Conservation (phyloP, 345 rosid species). For the Anastatica hierochuntica region DNA sequence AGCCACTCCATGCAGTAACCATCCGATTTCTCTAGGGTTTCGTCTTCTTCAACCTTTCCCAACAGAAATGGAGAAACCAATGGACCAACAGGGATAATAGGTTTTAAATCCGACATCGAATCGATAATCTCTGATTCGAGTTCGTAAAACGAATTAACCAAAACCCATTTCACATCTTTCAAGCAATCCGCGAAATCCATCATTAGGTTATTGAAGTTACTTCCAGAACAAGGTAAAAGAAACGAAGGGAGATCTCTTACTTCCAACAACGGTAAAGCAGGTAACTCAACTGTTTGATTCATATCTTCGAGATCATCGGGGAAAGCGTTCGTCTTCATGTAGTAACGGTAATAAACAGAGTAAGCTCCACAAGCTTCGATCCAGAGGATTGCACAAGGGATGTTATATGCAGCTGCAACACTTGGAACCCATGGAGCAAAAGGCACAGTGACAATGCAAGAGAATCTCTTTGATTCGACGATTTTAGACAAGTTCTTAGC, state of each 20-base stretch:
- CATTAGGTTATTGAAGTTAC: background rate
- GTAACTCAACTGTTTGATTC: constrained; percentile 18
- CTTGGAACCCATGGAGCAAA: no score
- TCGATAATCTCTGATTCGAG: constrained; percentile 35
- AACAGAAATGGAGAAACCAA: constrained; percentile 38
- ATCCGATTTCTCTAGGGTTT: constrained; percentile 14
- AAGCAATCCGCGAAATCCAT: constrained; percentile 19
- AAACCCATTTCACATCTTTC: constrained; percentile 38
- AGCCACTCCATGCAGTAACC: constrained; percentile 46
- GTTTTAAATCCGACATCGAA: constrained; percentile 17
- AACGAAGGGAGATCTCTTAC: constrained; percentile 43
- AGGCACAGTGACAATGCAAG: no score
- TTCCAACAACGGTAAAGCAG: constrained; percentile 30
- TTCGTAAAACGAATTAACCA: constrained; percentile 37
- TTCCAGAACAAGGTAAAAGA: constrained; percentile 23
- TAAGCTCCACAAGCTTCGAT: no score
- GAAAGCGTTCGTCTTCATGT: no score
- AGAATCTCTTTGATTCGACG: no score
- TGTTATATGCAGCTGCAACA: no score
- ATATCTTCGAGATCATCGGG: no score
- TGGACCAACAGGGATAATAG: constrained; percentile 43
- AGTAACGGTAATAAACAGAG: no score
- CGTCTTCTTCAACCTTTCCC: constrained; percentile 19
- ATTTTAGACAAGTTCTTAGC: no score
- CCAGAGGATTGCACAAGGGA: no score